Conservation (phyloP, 495 filamentous ascomycete genomes). For the Xylaria acuta region DNA sequence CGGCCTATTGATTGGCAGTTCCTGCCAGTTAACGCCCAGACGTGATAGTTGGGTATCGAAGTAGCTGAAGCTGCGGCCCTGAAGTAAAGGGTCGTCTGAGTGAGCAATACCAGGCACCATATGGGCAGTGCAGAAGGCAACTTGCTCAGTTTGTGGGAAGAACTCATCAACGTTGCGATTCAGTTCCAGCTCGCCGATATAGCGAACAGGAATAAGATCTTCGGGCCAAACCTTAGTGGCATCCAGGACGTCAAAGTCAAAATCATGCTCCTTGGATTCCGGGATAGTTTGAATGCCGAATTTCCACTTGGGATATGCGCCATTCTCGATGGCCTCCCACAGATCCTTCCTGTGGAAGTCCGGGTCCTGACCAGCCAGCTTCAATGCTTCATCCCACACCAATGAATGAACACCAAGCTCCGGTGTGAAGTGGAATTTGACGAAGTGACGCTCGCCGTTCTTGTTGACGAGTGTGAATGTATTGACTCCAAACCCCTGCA, state of each 20-base stretch:
- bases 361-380: conserved; percentile 80
- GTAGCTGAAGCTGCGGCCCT: conserved; percentile 88
- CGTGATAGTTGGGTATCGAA: conserved; percentile 85
- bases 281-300: conserved; percentile 81
- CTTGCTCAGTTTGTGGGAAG: conserved; percentile 84
- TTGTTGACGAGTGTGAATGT: conserved; percentile 77
- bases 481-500: conserved; percentile 92
- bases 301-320: conserved; percentile 78
- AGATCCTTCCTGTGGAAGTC: conserved; percentile 91
- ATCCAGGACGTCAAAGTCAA: conserved; percentile 90
- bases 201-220: conserved; percentile 76
- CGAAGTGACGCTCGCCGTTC: conserved; percentile 73
- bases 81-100: conserved; percentile 82
- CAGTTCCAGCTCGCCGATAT: conserved; percentile 82
- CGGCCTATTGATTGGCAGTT: conserved; percentile 81
- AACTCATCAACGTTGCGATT: conserved; percentile 87
- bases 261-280: conserved; percentile 75
- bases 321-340: conserved; percentile 77
- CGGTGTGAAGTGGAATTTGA: conserved; percentile 84
- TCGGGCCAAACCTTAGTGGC: conserved; percentile 95
- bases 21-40: conserved; percentile 84
- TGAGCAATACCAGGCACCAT: conserved; percentile 88
- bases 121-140: conserved; percentile 86
- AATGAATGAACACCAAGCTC: conserved; percentile 82
- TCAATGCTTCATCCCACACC: conserved; percentile 88